Percentiles rank a stretch among this genome's conserved stretches.
These are phyloP conservation scores for Yamadazyma taylorii DNA, from an alignment of 1,139 yeast genomes.

Conservation along the genomic window DNA sequence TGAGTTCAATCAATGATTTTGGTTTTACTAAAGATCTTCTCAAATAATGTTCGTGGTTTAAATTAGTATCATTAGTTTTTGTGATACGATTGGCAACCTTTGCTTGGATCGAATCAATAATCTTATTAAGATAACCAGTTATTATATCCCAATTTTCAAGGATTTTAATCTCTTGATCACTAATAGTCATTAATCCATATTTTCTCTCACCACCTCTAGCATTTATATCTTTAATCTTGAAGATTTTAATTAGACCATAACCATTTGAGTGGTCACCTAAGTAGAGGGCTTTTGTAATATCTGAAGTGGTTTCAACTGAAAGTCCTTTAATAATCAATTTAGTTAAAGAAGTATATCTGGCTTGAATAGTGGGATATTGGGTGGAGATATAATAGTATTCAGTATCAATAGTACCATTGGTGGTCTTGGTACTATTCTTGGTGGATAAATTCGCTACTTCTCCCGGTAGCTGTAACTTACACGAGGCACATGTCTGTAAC, in stretches of 20 bases:
- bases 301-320: constrained; percentile 72
- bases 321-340: constrained; percentile 65
- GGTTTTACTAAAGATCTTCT: constrained; percentile 56
- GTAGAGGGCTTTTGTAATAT: constrained; percentile 64
- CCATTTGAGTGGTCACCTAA: constrained; percentile 73
- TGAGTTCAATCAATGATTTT: constrained; percentile 56
- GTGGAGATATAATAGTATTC: constrained; percentile 40
- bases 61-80: constrained; percentile 18
- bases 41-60: constrained; percentile 51
- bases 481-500: constrained; percentile 58
- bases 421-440: constrained; percentile 1
- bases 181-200: constrained; percentile 62
- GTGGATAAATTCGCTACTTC: constrained; percentile 31
- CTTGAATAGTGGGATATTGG: constrained; percentile 62
- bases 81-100: constrained; percentile 27
- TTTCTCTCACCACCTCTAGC: constrained; percentile 82
- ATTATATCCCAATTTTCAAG: constrained; percentile 61
- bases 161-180: constrained; percentile 56
- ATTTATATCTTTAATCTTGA: constrained; percentile 64
- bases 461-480: constrained; percentile 52
- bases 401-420: too few relatives aligned
- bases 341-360: constrained; percentile 52
- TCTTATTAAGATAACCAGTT: constrained; percentile 47
- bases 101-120: constrained; percentile 50
- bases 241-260: constrained; percentile 62